Percentiles rank a stretch among this genome's conserved stretches.
phyloP scores from a whole-genome alignment of 1,284 basidiomycete genomes.

The Ceratobasidium sp. region DNA sequence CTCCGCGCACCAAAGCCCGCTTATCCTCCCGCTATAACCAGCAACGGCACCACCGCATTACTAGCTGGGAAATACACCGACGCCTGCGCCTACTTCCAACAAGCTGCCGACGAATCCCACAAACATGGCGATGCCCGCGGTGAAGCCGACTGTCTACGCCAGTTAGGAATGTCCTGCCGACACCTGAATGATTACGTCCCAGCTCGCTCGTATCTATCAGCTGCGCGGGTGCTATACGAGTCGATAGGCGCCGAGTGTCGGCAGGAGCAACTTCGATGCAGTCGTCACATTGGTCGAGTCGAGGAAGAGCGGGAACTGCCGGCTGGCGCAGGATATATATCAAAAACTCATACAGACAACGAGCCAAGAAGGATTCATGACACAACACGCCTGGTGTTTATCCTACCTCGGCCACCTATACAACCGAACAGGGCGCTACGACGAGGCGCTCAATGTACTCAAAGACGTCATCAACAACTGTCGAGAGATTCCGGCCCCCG shows the following conservation, averaged over 20 bases:
- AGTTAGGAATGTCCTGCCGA: slow-evolving; percentile 28
- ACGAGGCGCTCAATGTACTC: slow-evolving; percentile 6
- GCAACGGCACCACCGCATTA: slow-evolving; percentile 7
- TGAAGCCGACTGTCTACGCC: slow-evolving; percentile 34
- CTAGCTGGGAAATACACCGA: slow-evolving; percentile 21
- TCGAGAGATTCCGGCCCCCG: background rate
- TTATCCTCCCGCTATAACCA: background rate
- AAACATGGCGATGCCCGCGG: background rate
- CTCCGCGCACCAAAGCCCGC: background rate
- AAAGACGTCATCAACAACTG: background rate
- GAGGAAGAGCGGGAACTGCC: slow-evolving; percentile 17
- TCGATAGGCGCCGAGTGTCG: slow-evolving; percentile 9
- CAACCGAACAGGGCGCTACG: slow-evolving; percentile 13
- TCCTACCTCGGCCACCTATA: slow-evolving; percentile 25
- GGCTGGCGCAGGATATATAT: background rate
- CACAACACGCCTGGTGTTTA: slow-evolving; percentile 27
- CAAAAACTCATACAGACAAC: slow-evolving; percentile 1
- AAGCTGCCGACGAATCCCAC: slow-evolving; percentile 13
- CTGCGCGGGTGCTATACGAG: slow-evolving; percentile 21
- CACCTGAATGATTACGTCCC: slow-evolving; percentile 10
- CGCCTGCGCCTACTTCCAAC: background rate
- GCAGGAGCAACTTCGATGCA: slow-evolving; percentile 19
- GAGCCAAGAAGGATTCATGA: background rate
- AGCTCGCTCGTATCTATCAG: slow-evolving; percentile 17
- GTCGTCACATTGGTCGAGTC: slow-evolving; percentile 19